Percentiles rank a stretch among this genome's conserved stretches.
These are phyloP conservation scores for Cephaloascus albidus DNA, from an alignment of 805 yeast species.

Conservation along the genomic window DNA sequence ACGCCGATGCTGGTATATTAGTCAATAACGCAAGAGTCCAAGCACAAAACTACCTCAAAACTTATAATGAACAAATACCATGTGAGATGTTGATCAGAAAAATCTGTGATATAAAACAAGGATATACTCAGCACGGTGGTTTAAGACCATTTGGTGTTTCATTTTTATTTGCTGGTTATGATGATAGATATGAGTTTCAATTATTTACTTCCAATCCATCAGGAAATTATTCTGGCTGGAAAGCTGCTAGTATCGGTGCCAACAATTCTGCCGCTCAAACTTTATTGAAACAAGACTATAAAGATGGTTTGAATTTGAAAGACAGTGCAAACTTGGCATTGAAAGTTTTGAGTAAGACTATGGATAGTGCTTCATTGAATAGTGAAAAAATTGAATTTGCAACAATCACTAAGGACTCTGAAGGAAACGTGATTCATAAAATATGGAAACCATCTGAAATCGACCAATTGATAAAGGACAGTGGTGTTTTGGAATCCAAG, in stretches of 20 bases:
- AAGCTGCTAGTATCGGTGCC: constrained; percentile 94
- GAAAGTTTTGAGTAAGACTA: constrained; percentile 87
- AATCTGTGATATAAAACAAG: constrained; percentile 90
- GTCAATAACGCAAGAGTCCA: constrained; percentile 77
- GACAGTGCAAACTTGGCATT: constrained; percentile 85
- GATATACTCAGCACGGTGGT: constrained; percentile 98
- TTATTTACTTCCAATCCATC: constrained; percentile 93
- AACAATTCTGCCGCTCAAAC: constrained; percentile 96
- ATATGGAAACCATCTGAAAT: constrained; percentile 79
- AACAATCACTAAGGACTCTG: constrained; percentile 44
- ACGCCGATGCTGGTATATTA: constrained; percentile 90
- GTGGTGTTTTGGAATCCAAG: constrained; percentile 58
- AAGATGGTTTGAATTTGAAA: constrained; percentile 60
- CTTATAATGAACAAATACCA: constrained; percentile 90
- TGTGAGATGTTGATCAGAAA: constrained; percentile 82
- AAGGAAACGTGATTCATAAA: constrained; percentile 50
- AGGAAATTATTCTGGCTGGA: constrained; percentile 98
- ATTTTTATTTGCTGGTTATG: constrained; percentile 92
- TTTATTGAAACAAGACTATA: constrained; percentile 87
- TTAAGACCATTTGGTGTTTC: constrained; percentile 97
- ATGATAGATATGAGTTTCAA: constrained; percentile 83
- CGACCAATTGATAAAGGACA: constrained; percentile 58
- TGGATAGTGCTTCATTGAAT: constrained; percentile 79
- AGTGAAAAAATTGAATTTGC: constrained; percentile 92
- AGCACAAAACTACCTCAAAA: constrained; percentile 79